Evolutionary conservation across 75 land plant species (phyloP).

Genomic region (Pinus tabuliformis): DNA sequence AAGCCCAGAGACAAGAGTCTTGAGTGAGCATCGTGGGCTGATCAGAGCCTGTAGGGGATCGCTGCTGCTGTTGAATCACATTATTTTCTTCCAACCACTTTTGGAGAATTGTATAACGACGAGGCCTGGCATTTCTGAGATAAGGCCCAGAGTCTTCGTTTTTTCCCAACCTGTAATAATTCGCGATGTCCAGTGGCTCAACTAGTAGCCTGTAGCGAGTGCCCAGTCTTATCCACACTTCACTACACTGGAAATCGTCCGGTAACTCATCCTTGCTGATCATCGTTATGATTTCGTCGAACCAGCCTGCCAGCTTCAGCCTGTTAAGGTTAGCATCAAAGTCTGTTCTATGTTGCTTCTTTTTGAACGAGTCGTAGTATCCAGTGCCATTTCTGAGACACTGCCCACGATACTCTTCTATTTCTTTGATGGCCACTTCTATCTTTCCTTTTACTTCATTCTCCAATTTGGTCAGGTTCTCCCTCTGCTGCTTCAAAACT

Average conservation of each 20-base stretch:
- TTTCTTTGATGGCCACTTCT: neutral
- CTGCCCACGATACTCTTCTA: slow-evolving; percentile 18
- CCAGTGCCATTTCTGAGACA: slow-evolving; percentile 27
- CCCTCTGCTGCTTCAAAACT: slow-evolving; percentile 26
- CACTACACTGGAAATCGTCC: slow-evolving; percentile 41
- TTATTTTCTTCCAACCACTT: slow-evolving; percentile 34
- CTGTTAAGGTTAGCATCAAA: slow-evolving; percentile 53
- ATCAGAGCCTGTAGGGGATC: neutral
- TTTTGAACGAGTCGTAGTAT: slow-evolving; percentile 60
- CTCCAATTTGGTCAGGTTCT: slow-evolving; percentile 24
- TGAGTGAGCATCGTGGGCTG: neutral
- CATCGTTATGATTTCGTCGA: slow-evolving; percentile 68
- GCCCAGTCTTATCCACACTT: slow-evolving; percentile 48
- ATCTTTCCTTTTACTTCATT: slow-evolving; percentile 20
- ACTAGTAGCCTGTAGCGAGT: slow-evolving; percentile 43
- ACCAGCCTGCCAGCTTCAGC: slow-evolving; percentile 51
- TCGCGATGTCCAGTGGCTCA: slow-evolving; percentile 76
- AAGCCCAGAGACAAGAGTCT: neutral
- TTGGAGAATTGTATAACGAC: slow-evolving; percentile 37
- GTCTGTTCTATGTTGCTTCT: slow-evolving; percentile 22
- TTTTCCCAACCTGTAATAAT: slow-evolving; percentile 55
- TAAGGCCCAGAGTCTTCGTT: slow-evolving; percentile 69
- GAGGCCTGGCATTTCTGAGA: slow-evolving; percentile 42
- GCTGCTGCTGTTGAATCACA: neutral
- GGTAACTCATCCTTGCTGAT: slow-evolving; percentile 51